phyloP scores from a whole-genome alignment of 352 stramenopile genomes.

The Globisporangium nunn region DNA sequence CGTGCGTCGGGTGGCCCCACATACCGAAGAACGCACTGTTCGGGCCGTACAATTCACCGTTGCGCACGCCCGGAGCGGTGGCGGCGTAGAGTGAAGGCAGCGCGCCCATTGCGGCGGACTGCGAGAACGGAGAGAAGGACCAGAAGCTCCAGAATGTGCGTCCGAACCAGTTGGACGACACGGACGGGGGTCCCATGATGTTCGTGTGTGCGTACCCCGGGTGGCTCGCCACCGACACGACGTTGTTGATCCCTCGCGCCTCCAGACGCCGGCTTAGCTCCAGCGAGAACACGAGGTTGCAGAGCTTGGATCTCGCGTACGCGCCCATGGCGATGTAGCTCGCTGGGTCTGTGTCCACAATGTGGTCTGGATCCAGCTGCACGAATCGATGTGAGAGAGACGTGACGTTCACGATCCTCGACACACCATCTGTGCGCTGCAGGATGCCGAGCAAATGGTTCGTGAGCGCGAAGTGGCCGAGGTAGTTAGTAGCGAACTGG shows the following conservation, averaged over 20 bases:
- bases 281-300: conserved; percentile 89
- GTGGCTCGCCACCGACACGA: conserved; percentile 24
- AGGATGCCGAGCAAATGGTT: conserved; percentile 11
- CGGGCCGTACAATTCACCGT: conserved; percentile 26
- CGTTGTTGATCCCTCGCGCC: conserved; percentile 10
- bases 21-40: conserved; percentile 15
- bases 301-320: conserved; percentile 88
- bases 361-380: neutral
- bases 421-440: conserved; percentile 7
- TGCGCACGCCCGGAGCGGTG: conserved; percentile 12
- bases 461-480: conserved; percentile 20
- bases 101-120: conserved; percentile 25
- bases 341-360: conserved; percentile 4
- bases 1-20: conserved; percentile 11
- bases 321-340: conserved; percentile 25
- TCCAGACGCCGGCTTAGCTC: conserved; percentile 64
- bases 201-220: conserved; percentile 23
- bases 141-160: conserved; percentile 17
- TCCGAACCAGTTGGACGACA: conserved; percentile 9
- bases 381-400: conserved; percentile 14
- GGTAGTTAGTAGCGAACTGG: conserved; percentile 31
- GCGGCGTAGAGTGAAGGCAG: conserved; percentile 37
- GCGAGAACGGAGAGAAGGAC: conserved; percentile 19
- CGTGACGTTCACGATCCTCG: conserved; percentile 17
- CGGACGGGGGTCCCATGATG: conserved; percentile 14